phyloP scores from a whole-genome alignment of 306 rosid genomes.

The Neltuma alba region DNA sequence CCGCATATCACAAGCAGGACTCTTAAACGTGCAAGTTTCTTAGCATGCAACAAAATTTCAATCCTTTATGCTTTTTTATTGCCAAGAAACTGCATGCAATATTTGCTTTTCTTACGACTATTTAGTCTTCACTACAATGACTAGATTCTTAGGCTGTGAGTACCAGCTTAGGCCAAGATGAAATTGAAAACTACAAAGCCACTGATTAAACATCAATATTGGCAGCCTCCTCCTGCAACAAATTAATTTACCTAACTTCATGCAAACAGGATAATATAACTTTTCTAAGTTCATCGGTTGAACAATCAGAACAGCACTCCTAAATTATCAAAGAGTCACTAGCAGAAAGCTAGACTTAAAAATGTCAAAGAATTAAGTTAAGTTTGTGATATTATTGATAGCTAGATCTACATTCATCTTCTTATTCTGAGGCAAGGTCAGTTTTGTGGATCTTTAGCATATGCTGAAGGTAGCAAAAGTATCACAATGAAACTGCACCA shows the following conservation, averaged over 20 bases:
- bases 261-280: background rate
- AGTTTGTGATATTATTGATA: background rate
- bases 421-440: background rate
- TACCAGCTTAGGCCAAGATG: background rate
- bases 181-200: background rate
- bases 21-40: background rate
- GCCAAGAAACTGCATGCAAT: background rate
- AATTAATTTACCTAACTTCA: background rate
- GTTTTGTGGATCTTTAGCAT: background rate
- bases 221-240: background rate
- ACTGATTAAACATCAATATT: background rate
- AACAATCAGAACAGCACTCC: background rate
- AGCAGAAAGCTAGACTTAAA: background rate
- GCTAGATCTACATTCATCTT: background rate
- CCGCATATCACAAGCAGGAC: constrained; percentile 1
- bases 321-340: background rate
- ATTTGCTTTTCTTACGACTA: background rate
- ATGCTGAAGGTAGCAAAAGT: background rate
- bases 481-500: background rate
- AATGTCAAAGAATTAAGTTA: background rate
- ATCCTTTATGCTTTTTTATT: background rate
- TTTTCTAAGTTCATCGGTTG: background rate
- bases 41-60: constrained; percentile 1
- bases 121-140: background rate
- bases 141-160: background rate